Conservation (phyloP, 495 filamentous ascomycete species). For the Podospora pseudoanserina region DNA sequence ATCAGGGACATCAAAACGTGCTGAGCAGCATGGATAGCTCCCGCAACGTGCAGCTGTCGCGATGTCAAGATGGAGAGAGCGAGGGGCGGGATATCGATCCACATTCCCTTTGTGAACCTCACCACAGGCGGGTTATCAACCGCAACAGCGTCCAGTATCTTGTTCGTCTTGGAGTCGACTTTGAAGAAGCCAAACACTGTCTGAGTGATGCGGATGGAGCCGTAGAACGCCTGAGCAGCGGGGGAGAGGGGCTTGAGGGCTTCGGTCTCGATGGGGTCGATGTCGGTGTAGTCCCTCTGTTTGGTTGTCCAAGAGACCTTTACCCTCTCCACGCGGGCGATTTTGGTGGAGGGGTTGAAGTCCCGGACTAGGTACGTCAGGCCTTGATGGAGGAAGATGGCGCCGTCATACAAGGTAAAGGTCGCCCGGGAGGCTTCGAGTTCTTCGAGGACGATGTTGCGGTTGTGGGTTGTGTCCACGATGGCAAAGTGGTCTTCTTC, state of each 20-base stretch:
- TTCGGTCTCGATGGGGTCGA: slow-evolving; percentile 86
- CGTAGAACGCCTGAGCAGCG: slow-evolving; percentile 69
- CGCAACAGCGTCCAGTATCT: slow-evolving; percentile 86
- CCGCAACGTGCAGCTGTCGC: slow-evolving; percentile 74
- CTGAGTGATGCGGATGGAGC: slow-evolving; percentile 75
- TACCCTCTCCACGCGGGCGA: slow-evolving; percentile 70
- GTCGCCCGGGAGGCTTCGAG: slow-evolving; percentile 92
- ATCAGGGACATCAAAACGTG: slow-evolving; percentile 84
- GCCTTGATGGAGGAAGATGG: slow-evolving; percentile 96
- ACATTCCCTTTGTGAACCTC: slow-evolving; percentile 83
- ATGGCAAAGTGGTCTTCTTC: slow-evolving; percentile 93
- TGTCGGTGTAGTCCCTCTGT: slow-evolving; percentile 91
- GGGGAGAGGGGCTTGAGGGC: slow-evolving; percentile 62
- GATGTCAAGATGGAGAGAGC: slow-evolving; percentile 76
- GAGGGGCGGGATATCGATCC: slow-evolving; percentile 81
- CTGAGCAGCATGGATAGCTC: slow-evolving; percentile 89
- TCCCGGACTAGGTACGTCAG: slow-evolving; percentile 87
- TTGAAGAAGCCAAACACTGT: slow-evolving; percentile 97
- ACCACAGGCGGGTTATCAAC: slow-evolving; percentile 92
- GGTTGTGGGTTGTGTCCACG: slow-evolving; percentile 77
- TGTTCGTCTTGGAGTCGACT: slow-evolving; percentile 66
- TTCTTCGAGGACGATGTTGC: slow-evolving; percentile 86
- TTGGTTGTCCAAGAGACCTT: slow-evolving; percentile 92
- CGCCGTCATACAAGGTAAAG: slow-evolving; percentile 96
- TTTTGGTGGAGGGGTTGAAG: slow-evolving; percentile 70